Base-by-base conservation (phyloP, 352 stramenopile species). In the Nothophytophthora sp. region DNA sequence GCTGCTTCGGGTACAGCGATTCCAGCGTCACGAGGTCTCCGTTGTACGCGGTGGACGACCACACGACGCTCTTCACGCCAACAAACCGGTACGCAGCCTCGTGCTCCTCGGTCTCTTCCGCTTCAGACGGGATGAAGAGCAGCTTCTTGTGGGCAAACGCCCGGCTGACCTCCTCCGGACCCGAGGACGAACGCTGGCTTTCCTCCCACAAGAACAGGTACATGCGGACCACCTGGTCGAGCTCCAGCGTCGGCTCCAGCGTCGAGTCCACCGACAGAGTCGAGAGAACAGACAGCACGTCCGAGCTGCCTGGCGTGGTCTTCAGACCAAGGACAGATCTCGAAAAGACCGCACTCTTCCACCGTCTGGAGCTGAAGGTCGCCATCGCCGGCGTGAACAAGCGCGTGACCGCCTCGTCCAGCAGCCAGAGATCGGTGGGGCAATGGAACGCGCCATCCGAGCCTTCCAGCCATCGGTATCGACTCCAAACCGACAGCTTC, bases 321-420 rank as follows among this genome's bases (percentile, higher is more conserved):
- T 82, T 86, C 28, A 91, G 58, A 8, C 68, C 63, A 40, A 91
- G 56, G 13, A 74, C 40, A 15, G 55, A 49, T 22, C 50, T 67
- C 0, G 70, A 55, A 8, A 86, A 65, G 0, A 57, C 20, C 4
- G 72, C 59, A 36, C 54, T 72, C 18, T 61, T 71, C 74, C 74
- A 86, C 19, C 29, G 6, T 24, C 70, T 51, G 3, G 40, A 46
- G 40, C 53, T 69, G 38, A 77, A 83, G 3, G 72, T 76, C 15
- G 83, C 70, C 72, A 83, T 85, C 1, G 46, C 36, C 13, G 51
- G n/a, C 2, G 66, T 44, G 23, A 89, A 77, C 19, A 89, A 53
- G 15, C 63, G 50, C 12, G 67, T 67, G 10, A 60, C 56, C 10
- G 34, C n/a, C 3, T 76, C 48, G 0, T 67, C 55, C 6, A 56